A percentile compares a stretch with the other conserved stretches of the same genome.
These are phyloP conservation scores for Chromera velia DNA, from an alignment of 73 alveolate species.

Conservation along the genomic window DNA sequence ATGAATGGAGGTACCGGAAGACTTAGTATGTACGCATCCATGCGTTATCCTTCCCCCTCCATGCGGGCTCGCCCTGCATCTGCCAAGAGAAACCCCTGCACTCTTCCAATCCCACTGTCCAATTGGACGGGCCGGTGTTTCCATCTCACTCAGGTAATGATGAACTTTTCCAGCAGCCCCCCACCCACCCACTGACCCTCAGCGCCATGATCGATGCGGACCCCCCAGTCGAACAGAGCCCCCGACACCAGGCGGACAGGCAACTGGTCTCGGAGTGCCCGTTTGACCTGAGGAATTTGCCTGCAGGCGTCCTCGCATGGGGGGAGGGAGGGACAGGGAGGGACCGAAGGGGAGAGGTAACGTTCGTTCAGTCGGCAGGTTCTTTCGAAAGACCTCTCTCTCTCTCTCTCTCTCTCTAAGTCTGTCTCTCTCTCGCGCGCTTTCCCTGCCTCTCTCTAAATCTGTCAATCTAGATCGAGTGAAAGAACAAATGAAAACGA, in stretches of 20 bases:
- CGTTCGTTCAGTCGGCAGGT: too few species aligned
- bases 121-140: neutral
- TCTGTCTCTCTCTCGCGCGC: neutral
- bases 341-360: too few species aligned
- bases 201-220: slow-evolving; percentile 41
- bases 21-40: too few species aligned
- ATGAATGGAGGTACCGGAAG: too few species aligned
- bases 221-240: slow-evolving; percentile 22
- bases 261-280: neutral
- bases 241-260: slow-evolving; percentile 13
- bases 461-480: neutral
- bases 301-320: neutral
- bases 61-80: too few species aligned
- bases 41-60: too few species aligned
- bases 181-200: slow-evolving; percentile 11
- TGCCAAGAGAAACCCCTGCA: too few species aligned
- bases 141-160: too few species aligned
- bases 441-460: neutral
- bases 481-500: neutral
- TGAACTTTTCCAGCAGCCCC: too few species aligned
- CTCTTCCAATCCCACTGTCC: neutral
- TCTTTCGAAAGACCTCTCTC: too few species aligned
- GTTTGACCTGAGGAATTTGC: neutral
- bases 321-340: neutral
- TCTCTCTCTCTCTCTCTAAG: neutral